Conservation (phyloP, 257 asterid genomes). For the Forsythia viridissima region DNA sequence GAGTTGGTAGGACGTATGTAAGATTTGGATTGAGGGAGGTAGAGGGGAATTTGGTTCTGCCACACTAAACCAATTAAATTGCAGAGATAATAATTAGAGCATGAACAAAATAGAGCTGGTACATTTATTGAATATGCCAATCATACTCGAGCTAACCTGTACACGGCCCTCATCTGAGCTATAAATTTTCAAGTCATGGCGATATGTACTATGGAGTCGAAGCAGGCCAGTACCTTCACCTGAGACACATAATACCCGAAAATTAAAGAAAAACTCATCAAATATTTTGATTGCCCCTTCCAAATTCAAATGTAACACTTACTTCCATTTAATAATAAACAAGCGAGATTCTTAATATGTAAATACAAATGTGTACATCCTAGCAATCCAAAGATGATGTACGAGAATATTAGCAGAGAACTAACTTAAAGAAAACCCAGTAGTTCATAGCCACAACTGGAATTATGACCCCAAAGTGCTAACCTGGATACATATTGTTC, state of each 20-base stretch:
- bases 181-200: conserved; percentile 93
- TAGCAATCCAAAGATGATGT: conserved; percentile 2
- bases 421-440: background rate
- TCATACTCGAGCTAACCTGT: conserved; percentile 46
- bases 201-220: conserved; percentile 98
- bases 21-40: conserved; percentile 17
- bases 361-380: background rate
- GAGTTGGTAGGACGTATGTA: conserved; percentile 2
- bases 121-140: background rate
- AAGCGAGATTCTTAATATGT: conserved; percentile 5
- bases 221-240: conserved; percentile 99
- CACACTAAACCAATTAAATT: conserved; percentile 6
- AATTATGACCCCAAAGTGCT: conserved; percentile 4
- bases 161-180: conserved; percentile 99
- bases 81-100: conserved; percentile 7
- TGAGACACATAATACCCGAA: conserved; percentile 34
- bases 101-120: conserved; percentile 12
- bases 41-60: conserved; percentile 2
- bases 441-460: conserved; percentile 19
- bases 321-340: background rate
- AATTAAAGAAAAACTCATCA: conserved; percentile 3
- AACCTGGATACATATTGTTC: conserved; percentile 97
- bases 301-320: conserved; percentile 14
- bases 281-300: conserved; percentile 12
- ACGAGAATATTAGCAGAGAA: conserved; percentile 13